A percentile compares a stretch with the other conserved stretches of the same genome.
Conservation (phyloP, 352 stramenopile species). For the Globisporangium emineosum region DNA sequence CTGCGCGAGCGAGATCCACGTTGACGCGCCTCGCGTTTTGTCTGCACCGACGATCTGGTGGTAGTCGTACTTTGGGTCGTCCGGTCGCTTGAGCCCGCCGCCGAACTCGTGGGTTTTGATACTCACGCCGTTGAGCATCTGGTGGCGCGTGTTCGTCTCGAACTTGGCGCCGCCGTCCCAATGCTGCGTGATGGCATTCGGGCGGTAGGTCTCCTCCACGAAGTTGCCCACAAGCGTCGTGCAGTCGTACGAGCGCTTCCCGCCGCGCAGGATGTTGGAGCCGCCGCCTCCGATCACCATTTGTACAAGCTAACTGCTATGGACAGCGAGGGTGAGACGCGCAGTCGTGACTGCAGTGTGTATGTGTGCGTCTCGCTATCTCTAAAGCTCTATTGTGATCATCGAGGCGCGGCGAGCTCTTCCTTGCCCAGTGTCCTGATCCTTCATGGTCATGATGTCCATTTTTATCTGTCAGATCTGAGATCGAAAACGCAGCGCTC, state of each 20-base stretch:
- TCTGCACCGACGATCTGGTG: slow-evolving; percentile 60
- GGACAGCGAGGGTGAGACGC: neutral
- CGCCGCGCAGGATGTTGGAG: slow-evolving; percentile 79
- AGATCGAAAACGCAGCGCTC: neutral
- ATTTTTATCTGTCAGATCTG: slow-evolving; percentile 8
- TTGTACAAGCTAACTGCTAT: neutral
- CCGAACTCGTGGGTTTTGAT: slow-evolving; percentile 41
- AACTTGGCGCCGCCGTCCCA: slow-evolving; percentile 48
- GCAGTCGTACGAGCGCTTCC: slow-evolving; percentile 76
- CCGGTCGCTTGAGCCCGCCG: slow-evolving; percentile 35
- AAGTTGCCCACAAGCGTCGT: slow-evolving; percentile 82
- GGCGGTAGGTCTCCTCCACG: slow-evolving; percentile 73
- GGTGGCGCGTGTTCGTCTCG: slow-evolving; percentile 47
- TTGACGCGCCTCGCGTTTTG: slow-evolving; percentile 40
- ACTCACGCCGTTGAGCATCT: slow-evolving; percentile 53
- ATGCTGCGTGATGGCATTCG: slow-evolving; percentile 36
- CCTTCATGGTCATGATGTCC: neutral
- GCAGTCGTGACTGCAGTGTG: neutral
- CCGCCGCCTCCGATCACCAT: slow-evolving; percentile 51
- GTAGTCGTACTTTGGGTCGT: slow-evolving; percentile 72
- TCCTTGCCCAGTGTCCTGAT: neutral
- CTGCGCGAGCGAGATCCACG: slow-evolving; percentile 59
- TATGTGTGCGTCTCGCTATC: neutral
- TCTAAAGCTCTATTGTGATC: neutral
- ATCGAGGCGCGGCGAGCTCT: neutral